Percentiles rank a stretch among this genome's conserved stretches.
Evolutionary conservation across 108 stramenopile genomes (phyloP).

Genomic region (Asterionellopsis glacialis): DNA sequence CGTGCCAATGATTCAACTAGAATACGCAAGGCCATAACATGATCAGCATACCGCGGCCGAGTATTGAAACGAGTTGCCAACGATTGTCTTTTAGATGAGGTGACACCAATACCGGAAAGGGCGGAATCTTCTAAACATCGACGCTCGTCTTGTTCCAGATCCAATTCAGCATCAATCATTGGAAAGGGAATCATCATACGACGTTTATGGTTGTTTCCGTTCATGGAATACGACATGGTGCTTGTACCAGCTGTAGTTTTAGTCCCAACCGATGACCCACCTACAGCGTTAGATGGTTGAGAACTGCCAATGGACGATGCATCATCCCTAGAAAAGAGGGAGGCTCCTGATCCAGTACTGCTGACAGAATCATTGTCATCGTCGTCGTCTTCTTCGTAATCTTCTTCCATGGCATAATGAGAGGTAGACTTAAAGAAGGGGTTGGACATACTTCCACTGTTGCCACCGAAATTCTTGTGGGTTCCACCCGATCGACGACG

Average conservation of each 20-base stretch:
- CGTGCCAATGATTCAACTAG: constrained; percentile 70
- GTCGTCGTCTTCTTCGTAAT: constrained; percentile 5
- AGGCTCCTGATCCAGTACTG: background rate
- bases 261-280: background rate
- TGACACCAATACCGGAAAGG: constrained; percentile 11
- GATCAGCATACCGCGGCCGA: constrained; percentile 62
- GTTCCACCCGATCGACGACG: constrained; percentile 1
- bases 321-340: background rate
- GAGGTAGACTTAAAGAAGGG: constrained; percentile 41
- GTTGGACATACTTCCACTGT: constrained; percentile 21
- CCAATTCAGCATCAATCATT: constrained; percentile 72
- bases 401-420: constrained; percentile 9
- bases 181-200: constrained; percentile 51
- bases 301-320: background rate
- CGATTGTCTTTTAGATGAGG: background rate
- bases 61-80: background rate
- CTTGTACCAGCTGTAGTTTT: background rate
- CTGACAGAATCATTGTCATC: constrained; percentile 15
- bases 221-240: background rate
- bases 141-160: constrained; percentile 77
- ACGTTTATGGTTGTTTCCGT: background rate
- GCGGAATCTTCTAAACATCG: constrained; percentile 65
- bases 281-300: background rate
- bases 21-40: constrained; percentile 70
- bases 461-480: background rate